Percentiles rank a stretch among this genome's conserved stretches.
These are phyloP conservation scores for Aspergillus panamensis DNA, from an alignment of 495 filamentous ascomycete genomes.

Conservation along the genomic window DNA sequence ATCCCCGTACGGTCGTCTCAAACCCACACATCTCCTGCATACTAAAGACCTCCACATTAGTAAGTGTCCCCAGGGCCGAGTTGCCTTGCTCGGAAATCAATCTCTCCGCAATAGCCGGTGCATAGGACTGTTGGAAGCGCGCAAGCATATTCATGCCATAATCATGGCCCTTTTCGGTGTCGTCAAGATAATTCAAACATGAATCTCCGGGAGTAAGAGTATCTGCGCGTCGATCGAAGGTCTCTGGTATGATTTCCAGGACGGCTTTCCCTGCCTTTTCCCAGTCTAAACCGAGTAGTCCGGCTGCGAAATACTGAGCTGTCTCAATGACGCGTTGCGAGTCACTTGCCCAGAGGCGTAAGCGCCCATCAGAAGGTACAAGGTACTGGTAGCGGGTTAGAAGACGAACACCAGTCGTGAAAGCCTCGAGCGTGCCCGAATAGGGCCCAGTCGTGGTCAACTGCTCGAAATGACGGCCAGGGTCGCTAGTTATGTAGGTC, in stretches of 20 bases:
- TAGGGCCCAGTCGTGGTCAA: conserved; percentile 57
- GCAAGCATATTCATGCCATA: conserved; percentile 45
- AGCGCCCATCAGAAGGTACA: conserved; percentile 22
- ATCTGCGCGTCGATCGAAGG: conserved; percentile 45
- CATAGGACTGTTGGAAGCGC: conserved; percentile 47
- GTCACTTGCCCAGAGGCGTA: conserved; percentile 53
- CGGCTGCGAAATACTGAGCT: conserved; percentile 53
- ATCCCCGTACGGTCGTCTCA: conserved; percentile 52
- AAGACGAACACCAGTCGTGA: conserved; percentile 55
- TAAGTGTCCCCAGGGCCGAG: conserved; percentile 32
- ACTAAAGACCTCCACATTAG: conserved; percentile 49
- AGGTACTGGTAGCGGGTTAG: conserved; percentile 53
- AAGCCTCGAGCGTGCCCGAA: conserved; percentile 52
- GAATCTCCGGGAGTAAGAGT: conserved; percentile 59
- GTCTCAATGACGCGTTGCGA: conserved; percentile 56
- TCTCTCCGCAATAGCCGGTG: conserved; percentile 43
- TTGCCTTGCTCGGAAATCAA: conserved; percentile 41
- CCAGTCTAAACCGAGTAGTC: conserved; percentile 55
- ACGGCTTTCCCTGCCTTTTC: conserved; percentile 30
- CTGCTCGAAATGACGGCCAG: conserved; percentile 45
- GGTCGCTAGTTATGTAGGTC: conserved; percentile 50
- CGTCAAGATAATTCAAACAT: conserved; percentile 49
- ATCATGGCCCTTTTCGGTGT: conserved; percentile 47
- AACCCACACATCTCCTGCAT: conserved; percentile 66
- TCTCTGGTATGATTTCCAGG: conserved; percentile 53